Evolutionary conservation across 1,284 basidiomycete species (phyloP), one percentile per base, ranked within the genome.

Genomic region (Boletellus sp.): DNA sequence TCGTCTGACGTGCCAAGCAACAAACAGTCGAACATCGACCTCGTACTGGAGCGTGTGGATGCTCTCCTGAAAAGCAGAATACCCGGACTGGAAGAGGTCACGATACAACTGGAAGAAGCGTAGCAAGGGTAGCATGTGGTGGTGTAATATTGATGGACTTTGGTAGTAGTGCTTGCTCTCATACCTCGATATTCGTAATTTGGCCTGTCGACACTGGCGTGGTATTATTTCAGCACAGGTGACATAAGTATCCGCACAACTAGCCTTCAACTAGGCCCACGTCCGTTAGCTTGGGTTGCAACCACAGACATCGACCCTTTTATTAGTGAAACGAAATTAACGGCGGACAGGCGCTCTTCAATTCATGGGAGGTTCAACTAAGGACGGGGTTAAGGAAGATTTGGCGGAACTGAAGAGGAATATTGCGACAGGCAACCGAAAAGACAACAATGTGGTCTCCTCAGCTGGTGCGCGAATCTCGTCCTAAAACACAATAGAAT

Each of bases 11-110:
- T 80, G 2, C 70, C 76, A 36, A 79, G 79, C 75, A 75, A 62
- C 56, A 68, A 70, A 60, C 74, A 73, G 67, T 74, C 79, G 18
- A 81, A 77, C 54, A 68, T 89, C 16, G 88, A 93, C 53, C 76
- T 80, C 40, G 84, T 94, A 13, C 80, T 88, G 18, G 81, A 85
- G 63, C 76, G 82, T 24, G 93, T 97, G 8, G 84, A 93, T 60
- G 71, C 75, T 28, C 69, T 91, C 21, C 65, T 97, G 55, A 80
- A 84, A 60, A 74, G 76, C 52, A 78, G 78, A 58, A 92, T 97
- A 66, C 73, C 77, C 4, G 93, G 91, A 18, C 69, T 97, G 37
- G 86, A 88, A 54, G 92, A 97, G 70, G 67, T 97, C 52, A 89
- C 89, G 2, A 86, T 97, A 57, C 94, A 97, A 68, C 78, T 95